Evolutionary conservation across 352 stramenopile genomes (phyloP), one percentile per base, ranked within the genome.

Genomic region (Pythium rishiriense): DNA sequence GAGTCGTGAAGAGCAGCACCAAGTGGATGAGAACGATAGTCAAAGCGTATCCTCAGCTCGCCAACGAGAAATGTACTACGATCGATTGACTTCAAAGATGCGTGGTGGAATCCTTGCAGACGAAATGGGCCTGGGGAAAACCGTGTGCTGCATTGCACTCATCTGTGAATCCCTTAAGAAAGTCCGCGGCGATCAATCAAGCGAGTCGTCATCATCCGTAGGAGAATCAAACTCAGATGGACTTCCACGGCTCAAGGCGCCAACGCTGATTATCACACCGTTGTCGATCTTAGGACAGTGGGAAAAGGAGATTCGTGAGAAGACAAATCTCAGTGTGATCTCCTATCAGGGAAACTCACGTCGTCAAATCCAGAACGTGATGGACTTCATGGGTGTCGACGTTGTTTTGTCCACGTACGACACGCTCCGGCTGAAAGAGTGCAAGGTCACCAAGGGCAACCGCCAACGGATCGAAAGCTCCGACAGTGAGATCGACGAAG

Each of bases 111-210:
- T 97, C 21, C 62, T 97, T 8, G 87, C 86, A 2, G 90, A 97
- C 70, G 88, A 96, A 52, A 96, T 96, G 88, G 90, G 88, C 0
- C 66, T 97, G 25, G 90, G 90, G 15, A 97, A 96, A 64, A 98
- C 96, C 0, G 78, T 98, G 2, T 93, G 87, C 49, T 93, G 87
- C 24, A 79, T 97, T 26, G 83, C 83, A 15, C 68, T 94, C 22
- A 86, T 93, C 39, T 88, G 79, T 58, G 75, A 88, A 65, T 90
- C 78, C 33, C 60, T 91, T 8, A 72, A 78, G 46, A 71, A 74
- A 39, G 71, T 70, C 25, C 83, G 75, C 47, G 64, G 78, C 37
- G 71, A 73, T 24, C 58, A 57, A 0, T 63, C 62, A 58, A 52
- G 55, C 64, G 37, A 64, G 49, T 15, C 47, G 21, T 43, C 46